Evolutionary conservation across 139 green algal species (phyloP).

Genomic region (Chlorella sp.): DNA sequence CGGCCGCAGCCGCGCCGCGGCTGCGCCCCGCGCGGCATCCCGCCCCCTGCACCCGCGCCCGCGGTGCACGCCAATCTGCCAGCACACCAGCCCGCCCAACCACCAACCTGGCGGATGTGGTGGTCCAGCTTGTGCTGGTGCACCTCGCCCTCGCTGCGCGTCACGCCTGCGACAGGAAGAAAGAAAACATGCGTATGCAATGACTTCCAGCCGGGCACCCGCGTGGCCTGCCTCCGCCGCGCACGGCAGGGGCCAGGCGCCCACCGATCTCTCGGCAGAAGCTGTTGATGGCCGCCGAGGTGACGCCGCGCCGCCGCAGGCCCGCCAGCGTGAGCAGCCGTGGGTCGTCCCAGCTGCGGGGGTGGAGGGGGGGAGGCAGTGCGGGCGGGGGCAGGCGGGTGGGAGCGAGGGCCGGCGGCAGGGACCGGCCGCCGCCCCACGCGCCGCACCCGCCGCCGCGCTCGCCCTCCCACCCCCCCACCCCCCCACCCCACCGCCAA

Average conservation of each 20-base stretch:
- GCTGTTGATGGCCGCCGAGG: constrained; percentile 85
- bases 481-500: too few relatives aligned
- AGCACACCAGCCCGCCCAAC: neutral
- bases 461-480: too few relatives aligned
- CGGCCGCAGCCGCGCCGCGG: neutral
- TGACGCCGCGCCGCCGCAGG: constrained; percentile 87
- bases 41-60: neutral
- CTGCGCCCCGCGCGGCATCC: neutral
- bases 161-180: too few relatives aligned
- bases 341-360: constrained; percentile 97
- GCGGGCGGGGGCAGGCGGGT: neutral
- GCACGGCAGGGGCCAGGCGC: too few relatives aligned
- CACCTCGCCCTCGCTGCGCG: constrained; percentile 85
- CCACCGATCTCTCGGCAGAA: constrained; percentile 93
- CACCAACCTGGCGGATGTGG: constrained; percentile 64
- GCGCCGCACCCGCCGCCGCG: too few relatives aligned
- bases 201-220: too few relatives aligned
- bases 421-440: neutral
- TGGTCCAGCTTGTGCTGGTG: constrained; percentile 91
- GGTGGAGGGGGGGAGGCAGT: constrained; percentile 30
- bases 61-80: neutral
- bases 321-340: constrained; percentile 92
- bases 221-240: too few relatives aligned
- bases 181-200: too few relatives aligned
- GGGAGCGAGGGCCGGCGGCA: neutral